Evolutionary conservation across 805 yeast genomes (phyloP), one percentile per base, ranked within the genome.

Genomic region (Candida vartiovaarae): DNA sequence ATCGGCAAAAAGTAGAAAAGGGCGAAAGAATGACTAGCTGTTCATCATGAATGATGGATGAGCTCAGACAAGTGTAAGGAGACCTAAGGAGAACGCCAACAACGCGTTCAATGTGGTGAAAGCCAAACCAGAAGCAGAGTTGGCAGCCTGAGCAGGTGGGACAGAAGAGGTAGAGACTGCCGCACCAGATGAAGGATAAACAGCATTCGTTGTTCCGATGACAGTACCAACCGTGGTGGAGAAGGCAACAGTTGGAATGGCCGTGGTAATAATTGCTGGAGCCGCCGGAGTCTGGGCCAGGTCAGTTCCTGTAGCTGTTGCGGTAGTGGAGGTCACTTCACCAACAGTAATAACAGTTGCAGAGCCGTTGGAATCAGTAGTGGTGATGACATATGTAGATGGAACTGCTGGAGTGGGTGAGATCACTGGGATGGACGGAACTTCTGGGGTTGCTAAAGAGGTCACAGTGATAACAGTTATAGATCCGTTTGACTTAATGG

Each of bases 291-390:
- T 24, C 8, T 4, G 28, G 24, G 37, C 10, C 28, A 6, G 10
- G 33, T 34, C 23, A 15, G 36, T 34, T 10, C 32, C 32, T 29
- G 32, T 29, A 8, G 36, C 5, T 6, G 36, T 25, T n/a, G 25
- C 36, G 20, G 23, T 10, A 15, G 23, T 44, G 15, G 49, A 37
- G 9, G 42, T 44, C n/a, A 39, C 34, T 26, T 50, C 42, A 9
- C 43, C 41, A 23, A 44, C 48, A 15, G 46, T 42, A 15, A 41
- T 28, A 24, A 38, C 40, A 26, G 35, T 27, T 8, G 41, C 20
- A n/a, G 38, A 39, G 4, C 51, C 49, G 15, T 34, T 15, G 15
- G 43, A 24, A 20, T 43, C 47, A 11, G 51, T 45, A 6, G 45
- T 15, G 5, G 49, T 44, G 31, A 36, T 28, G 11, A 28, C 31